Evolutionary conservation across 805 yeast genomes (phyloP).

Genomic region (Myxozyma vanderwaltii): DNA sequence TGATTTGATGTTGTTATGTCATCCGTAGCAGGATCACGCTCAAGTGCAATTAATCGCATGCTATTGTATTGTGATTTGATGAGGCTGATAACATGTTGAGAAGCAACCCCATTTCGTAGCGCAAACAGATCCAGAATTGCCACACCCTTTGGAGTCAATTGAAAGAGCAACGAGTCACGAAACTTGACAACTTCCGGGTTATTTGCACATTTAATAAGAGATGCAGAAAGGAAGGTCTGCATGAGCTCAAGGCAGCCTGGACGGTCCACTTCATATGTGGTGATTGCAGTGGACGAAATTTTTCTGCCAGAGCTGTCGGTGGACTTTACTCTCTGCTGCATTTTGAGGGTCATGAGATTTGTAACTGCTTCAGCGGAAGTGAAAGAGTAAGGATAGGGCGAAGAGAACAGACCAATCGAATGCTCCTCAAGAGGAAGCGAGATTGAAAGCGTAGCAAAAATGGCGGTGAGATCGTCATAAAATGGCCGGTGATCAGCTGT

Average conservation of each 20-base stretch:
- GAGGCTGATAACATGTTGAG: conserved; percentile 48
- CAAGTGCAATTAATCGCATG: conserved; percentile 68
- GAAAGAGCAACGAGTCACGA: conserved; percentile 41
- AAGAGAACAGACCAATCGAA: conserved; percentile 41
- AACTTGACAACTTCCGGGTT: conserved; percentile 12
- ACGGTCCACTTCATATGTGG: conserved; percentile 30
- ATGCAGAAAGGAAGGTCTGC: conserved; percentile 26
- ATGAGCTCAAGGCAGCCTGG: conserved; percentile 13
- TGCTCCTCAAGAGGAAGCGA: conserved; percentile 47
- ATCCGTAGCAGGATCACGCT: conserved; percentile 62
- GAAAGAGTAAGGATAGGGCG: conserved; percentile 56
- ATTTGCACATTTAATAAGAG: conserved; percentile 23
- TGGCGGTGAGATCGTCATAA: conserved; percentile 55
- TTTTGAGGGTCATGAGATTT: conserved; percentile 52
- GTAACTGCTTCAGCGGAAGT: conserved; percentile 53
- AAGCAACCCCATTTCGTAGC: conserved; percentile 55
- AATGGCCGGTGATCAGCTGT: conserved; percentile 26
- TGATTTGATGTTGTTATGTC: conserved; percentile 61
- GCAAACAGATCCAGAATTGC: conserved; percentile 66
- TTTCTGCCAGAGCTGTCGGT: conserved; percentile 31
- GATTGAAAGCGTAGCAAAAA: conserved; percentile 57
- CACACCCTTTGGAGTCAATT: conserved; percentile 92
- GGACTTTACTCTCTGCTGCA: conserved; percentile 51
- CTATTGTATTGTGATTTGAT: conserved; percentile 64
- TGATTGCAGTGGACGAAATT: conserved; percentile 45